Percentiles rank a stretch among this genome's conserved stretches.
phyloP scores from a whole-genome alignment of 352 stramenopile genomes.

The Saprolegnia diclina region DNA sequence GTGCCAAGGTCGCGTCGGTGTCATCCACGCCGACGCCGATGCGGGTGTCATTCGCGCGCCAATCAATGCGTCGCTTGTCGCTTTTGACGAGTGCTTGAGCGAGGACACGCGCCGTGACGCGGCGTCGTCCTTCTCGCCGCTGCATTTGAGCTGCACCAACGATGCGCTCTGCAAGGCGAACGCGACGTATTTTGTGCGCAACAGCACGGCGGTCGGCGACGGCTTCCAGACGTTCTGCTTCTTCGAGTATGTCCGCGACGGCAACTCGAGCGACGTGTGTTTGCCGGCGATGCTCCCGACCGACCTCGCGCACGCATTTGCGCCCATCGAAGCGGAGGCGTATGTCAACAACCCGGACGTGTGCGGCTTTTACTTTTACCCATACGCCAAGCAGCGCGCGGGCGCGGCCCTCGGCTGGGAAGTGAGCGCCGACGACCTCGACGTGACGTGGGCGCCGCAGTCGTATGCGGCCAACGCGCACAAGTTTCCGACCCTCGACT shows the following conservation, averaged over 20 bases:
- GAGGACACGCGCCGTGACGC: slow-evolving; percentile 34
- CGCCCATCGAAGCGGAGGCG: slow-evolving; percentile 45
- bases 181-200: slow-evolving; percentile 59
- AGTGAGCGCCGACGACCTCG: slow-evolving; percentile 69
- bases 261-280: slow-evolving; percentile 49
- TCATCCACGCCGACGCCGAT: slow-evolving; percentile 35
- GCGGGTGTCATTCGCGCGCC: slow-evolving; percentile 35
- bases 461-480: slow-evolving; percentile 56
- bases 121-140: slow-evolving; percentile 50
- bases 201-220: slow-evolving; percentile 52
- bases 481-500: slow-evolving; percentile 51
- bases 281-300: slow-evolving; percentile 49
- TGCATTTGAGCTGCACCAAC: slow-evolving; percentile 56
- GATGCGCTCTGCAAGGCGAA: slow-evolving; percentile 34
- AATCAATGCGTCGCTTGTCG: not conserved
- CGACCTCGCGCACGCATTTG: slow-evolving; percentile 57
- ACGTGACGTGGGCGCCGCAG: slow-evolving; percentile 60
- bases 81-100: slow-evolving; percentile 41
- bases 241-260: slow-evolving; percentile 53
- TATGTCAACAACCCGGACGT: slow-evolving; percentile 58
- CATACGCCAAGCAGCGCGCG: slow-evolving; percentile 58
- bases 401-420: slow-evolving; percentile 50
- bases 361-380: slow-evolving; percentile 73
- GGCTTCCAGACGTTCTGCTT: slow-evolving; percentile 61
- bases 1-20: slow-evolving; percentile 51